Conservation (phyloP, 163 green algal species). For the Coccomyxa subellipsoidea region DNA sequence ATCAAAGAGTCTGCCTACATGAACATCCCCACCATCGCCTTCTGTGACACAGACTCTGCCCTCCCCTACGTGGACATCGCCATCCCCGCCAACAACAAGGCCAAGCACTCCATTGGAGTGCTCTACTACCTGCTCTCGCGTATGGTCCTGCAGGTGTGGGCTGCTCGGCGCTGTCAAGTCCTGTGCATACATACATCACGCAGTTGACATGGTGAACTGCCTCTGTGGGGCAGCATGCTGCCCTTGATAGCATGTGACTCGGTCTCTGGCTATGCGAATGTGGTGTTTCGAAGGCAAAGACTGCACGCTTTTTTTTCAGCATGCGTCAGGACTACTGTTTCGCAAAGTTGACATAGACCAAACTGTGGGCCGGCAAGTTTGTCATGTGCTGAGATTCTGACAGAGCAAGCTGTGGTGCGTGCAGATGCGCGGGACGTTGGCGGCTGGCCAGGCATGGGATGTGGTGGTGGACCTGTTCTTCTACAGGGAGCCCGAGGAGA, state of each 20-base stretch:
- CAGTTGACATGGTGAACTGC: background rate
- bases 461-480: constrained; percentile 99
- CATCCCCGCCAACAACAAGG: constrained; percentile 99
- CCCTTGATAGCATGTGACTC: no score
- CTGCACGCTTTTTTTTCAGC: no score
- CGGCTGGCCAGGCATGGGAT: constrained; percentile 77
- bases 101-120: constrained; percentile 96
- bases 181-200: background rate
- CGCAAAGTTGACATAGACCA: no score
- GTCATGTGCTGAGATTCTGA: no score
- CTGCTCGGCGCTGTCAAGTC: background rate
- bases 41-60: constrained; percentile 98
- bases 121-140: constrained; percentile 97
- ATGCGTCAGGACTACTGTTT: no score
- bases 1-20: constrained; percentile 96
- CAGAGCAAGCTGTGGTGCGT: background rate
- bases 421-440: constrained; percentile 87
- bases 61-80: constrained; percentile 94
- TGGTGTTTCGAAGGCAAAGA: no score
- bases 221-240: no score
- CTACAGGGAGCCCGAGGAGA: constrained; percentile 96
- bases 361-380: no score
- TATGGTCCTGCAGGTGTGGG: constrained; percentile 89
- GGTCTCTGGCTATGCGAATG: no score
- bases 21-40: constrained; percentile 99